phyloP scores from a whole-genome alignment of 495 filamentous ascomycete genomes.

The Tuber brumale region DNA sequence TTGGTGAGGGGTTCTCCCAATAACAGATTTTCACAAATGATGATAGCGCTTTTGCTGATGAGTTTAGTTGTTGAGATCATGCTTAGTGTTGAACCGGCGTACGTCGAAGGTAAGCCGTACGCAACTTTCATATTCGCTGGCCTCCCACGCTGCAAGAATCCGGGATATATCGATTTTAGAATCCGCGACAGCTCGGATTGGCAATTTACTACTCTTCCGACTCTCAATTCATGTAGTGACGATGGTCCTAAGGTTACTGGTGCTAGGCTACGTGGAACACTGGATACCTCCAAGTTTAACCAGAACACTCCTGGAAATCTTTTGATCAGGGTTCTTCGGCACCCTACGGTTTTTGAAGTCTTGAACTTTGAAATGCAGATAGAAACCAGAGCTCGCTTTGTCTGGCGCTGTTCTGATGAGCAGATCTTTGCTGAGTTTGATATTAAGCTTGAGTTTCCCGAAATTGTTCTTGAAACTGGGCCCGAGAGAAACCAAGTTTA shows the following conservation, averaged over 20 bases:
- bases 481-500: constrained; percentile 12
- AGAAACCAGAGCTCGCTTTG: constrained; percentile 16
- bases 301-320: not conserved
- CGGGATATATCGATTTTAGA: constrained; percentile 31
- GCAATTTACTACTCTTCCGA: constrained; percentile 29
- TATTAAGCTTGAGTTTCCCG: constrained; percentile 18
- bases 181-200: constrained; percentile 27
- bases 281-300: not conserved
- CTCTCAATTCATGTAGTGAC: not conserved
- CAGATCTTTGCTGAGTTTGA: constrained; percentile 21
- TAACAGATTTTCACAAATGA: not conserved
- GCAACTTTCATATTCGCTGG: constrained; percentile 38
- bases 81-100: constrained; percentile 28
- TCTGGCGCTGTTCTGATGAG: constrained; percentile 15
- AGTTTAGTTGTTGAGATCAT: constrained; percentile 30
- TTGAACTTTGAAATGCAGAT: constrained; percentile 17
- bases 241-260: not conserved
- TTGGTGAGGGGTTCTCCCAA: constrained; percentile 12
- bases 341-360: constrained; percentile 16
- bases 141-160: constrained; percentile 29
- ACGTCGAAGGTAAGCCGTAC: constrained; percentile 29
- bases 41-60: constrained; percentile 7
- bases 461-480: constrained; percentile 13
- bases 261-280: not conserved
- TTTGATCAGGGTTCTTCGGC: constrained; percentile 22